Base-by-base conservation (phyloP, 306 rosid species). In the Oxytropis ochrocephala region DNA sequence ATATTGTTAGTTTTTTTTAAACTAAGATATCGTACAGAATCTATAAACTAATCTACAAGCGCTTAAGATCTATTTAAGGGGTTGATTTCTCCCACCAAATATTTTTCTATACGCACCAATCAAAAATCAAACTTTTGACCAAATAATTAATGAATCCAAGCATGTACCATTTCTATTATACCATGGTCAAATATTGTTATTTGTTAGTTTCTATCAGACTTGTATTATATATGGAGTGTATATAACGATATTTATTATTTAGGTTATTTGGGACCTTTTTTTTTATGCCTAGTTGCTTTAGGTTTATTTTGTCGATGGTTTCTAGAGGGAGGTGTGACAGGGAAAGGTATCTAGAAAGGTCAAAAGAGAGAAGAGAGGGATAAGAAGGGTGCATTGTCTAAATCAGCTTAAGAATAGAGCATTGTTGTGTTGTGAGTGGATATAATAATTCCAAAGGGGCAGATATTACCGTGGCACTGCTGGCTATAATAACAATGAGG, bases 301-400 rank as follows among this genome's bases (percentile, higher is more conserved):
- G 54, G 24, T 10, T 42, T 33, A 41, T 51, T 70, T 70, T 65
- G 72, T 48, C 60, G 66, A 79, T 76, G 78, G 72, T 54, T 74
- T 86, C 85, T 74, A 73, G 80, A 79, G 10, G 7, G 13, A 66
- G 53, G 38, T 6, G 41, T 10, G 72, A 69, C 4, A 16, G 68
- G 17, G 64, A 62, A 30, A 70, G 64, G 84, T 67, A 74, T 78
- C 84, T 76, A 76, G 82, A 67, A 72, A 79, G 62, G 36, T 57
- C 67, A 73, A 73, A 75, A 51, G 14, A 54, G 43, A 17, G 47
- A 21, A 59, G n/a, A 59, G 38, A 52, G 5, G 46, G n/a, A 30
- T 71, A 50, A 7, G 73, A 39, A 78, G 30, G 33, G 62, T 78
- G 11, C 30, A 11, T 48, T 65, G 78, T 57, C 50, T 43, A 14